Conservation (phyloP, 108 stramenopile genomes). For the Mayamaea pseudoterrestris region DNA sequence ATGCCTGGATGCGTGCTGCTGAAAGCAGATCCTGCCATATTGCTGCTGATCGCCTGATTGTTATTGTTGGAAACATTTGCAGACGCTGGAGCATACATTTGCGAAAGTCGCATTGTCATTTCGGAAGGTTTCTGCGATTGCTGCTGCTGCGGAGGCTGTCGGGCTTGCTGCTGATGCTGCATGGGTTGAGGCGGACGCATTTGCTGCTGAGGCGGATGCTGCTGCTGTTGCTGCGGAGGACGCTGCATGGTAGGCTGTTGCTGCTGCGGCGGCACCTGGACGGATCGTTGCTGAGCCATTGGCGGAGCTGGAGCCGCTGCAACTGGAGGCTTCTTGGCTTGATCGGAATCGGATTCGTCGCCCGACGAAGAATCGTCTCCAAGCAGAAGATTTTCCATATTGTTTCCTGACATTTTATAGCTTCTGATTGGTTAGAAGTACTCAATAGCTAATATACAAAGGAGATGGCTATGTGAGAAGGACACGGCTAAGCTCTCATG, state of each 20-base stretch:
- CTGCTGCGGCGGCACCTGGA: slow-evolving; percentile 8
- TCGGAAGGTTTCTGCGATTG: slow-evolving; percentile 10
- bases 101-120: no score
- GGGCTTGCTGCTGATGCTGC: slow-evolving; percentile 10
- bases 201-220: slow-evolving; percentile 11
- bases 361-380: slow-evolving; percentile 22
- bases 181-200: slow-evolving; percentile 9
- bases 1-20: neutral
- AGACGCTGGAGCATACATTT: no score
- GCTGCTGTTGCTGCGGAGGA: slow-evolving; percentile 2
- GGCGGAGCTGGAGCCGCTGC: slow-evolving; percentile 12
- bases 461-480: no score
- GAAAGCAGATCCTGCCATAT: neutral
- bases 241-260: neutral
- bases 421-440: no score
- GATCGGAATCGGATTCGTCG: slow-evolving; percentile 27
- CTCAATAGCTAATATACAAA: no score
- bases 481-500: no score
- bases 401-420: no score
- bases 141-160: slow-evolving; percentile 2
- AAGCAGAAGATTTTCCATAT: slow-evolving; percentile 32
- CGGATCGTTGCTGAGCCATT: slow-evolving; percentile 9
- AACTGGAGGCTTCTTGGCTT: slow-evolving; percentile 6
- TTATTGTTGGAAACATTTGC: slow-evolving; percentile 3
- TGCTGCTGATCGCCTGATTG: no score